Base-by-base conservation (phyloP, 2,329 filamentous ascomycete genomes). In the Pseudogymnoascus sp. region DNA sequence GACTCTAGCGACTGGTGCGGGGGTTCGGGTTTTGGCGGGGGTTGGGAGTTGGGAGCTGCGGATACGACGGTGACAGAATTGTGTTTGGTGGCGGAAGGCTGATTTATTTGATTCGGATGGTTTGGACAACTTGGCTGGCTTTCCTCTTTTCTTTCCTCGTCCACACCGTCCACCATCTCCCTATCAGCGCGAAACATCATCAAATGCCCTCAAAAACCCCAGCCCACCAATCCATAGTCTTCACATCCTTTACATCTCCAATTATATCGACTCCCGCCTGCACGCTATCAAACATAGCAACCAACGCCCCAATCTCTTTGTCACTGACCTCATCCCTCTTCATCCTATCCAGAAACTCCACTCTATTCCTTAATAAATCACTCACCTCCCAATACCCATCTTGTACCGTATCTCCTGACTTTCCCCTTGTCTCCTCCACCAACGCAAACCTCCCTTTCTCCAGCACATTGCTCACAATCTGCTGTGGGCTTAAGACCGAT, bases 311-410 rank as follows among this genome's bases (percentile, higher is more conserved):
- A 31, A 73, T 49, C 4, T 72, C 69, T 60, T 70, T 71, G 38
- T 71, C 68, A 38, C 70, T 67, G 0, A 61, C 49, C 0, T 74
- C 66, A 11, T 65, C 62, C 14, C 70, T 64, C 5, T 74, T 71
- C 4, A 78, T 66, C 26, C 74, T 71, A 3, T 69, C 66, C 26
- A 74, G 33, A 60, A 77, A 77, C 8, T 65, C 63, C 19, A 67
- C 59, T 26, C 65, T 67, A 16, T 52, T 62, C 62, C 67, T 59
- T 45, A 75, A 67, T 3, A 74, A 68, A 14, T 72, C 68, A 7
- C 65, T 69, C 1, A 76, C 72, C 67, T 83, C 78, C 81, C 81
- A 81, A 62, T 67, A 64, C 35, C 76, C 80, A 69, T 83, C 80
- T 26, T 72, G 61, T 65, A 83, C 63, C 2, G 71, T 77, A 8